Conservation (phyloP, 306 rosid genomes). For the Heteromeles arbutifolia region DNA sequence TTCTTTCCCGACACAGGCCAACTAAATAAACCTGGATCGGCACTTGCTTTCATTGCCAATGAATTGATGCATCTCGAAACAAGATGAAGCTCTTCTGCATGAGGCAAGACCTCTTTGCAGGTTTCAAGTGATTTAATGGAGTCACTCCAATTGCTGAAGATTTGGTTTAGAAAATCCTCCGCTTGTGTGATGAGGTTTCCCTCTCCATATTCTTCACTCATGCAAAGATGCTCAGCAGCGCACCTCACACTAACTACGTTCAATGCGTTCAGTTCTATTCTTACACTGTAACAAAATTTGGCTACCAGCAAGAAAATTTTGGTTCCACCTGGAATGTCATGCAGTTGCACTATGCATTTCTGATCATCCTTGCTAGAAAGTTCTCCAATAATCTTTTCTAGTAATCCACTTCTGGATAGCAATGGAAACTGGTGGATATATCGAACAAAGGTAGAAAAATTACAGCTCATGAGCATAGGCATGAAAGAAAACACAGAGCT, state of each 20-base stretch:
- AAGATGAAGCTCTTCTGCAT: conserved; percentile 77
- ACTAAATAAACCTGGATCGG: conserved; percentile 54
- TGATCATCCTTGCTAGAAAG: conserved; percentile 31
- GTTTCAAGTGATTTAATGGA: conserved; percentile 64
- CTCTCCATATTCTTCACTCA: conserved; percentile 76
- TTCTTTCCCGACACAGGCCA: conserved; percentile 43
- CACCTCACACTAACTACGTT: conserved; percentile 66
- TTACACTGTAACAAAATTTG: conserved; percentile 83
- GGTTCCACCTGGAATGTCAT: conserved; percentile 84
- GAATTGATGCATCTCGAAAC: conserved; percentile 71
- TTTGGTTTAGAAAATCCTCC: conserved; percentile 58
- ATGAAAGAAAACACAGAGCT: not conserved
- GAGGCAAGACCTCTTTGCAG: conserved; percentile 57
- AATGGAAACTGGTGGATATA: conserved; percentile 65
- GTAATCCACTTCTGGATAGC: conserved; percentile 67
- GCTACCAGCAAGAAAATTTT: conserved; percentile 51
- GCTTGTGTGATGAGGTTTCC: conserved; percentile 60
- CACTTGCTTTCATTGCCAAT: conserved; percentile 60
- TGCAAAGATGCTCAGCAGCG: conserved; percentile 67
- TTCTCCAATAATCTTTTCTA: conserved; percentile 53
- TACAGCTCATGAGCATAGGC: not conserved
- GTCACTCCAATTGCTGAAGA: conserved; percentile 68
- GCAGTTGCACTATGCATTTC: conserved; percentile 50
- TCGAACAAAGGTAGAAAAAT: not conserved
- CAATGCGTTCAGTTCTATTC: conserved; percentile 60